Evolutionary conservation across 805 yeast species (phyloP).

Genomic region (Torulaspora indica): DNA sequence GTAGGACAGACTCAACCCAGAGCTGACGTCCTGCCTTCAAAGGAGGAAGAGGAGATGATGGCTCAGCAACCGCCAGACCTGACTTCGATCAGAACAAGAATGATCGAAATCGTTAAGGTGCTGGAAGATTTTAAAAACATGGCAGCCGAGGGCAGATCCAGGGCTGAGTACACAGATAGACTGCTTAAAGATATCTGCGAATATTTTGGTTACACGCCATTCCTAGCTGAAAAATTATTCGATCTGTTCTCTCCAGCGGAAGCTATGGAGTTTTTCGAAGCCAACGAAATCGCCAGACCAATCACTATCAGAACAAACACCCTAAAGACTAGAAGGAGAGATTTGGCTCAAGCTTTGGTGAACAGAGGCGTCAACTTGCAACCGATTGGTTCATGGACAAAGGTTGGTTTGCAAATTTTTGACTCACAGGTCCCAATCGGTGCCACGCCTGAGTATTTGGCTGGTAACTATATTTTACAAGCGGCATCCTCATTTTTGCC

Average conservation of each 20-base stretch:
- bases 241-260: slow-evolving; percentile 89
- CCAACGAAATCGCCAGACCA: slow-evolving; percentile 95
- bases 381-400: slow-evolving; percentile 97
- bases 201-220: slow-evolving; percentile 89
- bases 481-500: slow-evolving; percentile 98
- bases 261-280: slow-evolving; percentile 97
- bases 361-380: slow-evolving; percentile 96
- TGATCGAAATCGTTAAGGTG: slow-evolving; percentile 91
- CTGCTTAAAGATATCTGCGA: slow-evolving; percentile 80
- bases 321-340: slow-evolving; percentile 88
- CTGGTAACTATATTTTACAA: slow-evolving; percentile 95
- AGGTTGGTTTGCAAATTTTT: slow-evolving; percentile 93
- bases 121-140: slow-evolving; percentile 80
- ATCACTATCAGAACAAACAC: slow-evolving; percentile 97
- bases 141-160: slow-evolving; percentile 80
- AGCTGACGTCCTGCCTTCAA: slow-evolving; percentile 71
- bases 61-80: slow-evolving; percentile 63
- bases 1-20: slow-evolving; percentile 60
- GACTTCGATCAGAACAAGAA: slow-evolving; percentile 81
- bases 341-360: slow-evolving; percentile 88
- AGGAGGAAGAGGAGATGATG: slow-evolving; percentile 55
- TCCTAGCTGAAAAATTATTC: slow-evolving; percentile 90
- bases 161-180: slow-evolving; percentile 77
- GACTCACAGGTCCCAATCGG: slow-evolving; percentile 99
- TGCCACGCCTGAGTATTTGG: slow-evolving; percentile 97